A percentile compares a stretch with the other conserved stretches of the same genome.
phyloP scores from a whole-genome alignment of 345 rosid genomes.

The Balakata baccata region DNA sequence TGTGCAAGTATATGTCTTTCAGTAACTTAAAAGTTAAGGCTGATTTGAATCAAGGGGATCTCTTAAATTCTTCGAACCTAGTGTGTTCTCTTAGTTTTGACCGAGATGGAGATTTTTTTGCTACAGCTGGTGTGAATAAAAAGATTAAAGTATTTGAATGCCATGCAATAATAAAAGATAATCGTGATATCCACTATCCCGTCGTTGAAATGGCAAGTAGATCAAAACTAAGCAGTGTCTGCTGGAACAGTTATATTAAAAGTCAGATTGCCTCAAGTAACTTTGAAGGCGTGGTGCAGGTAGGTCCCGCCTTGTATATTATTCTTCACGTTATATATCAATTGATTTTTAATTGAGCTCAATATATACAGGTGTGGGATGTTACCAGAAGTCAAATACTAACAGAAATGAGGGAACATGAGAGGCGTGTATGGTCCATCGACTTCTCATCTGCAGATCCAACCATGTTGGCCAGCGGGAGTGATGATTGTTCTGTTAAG shows the following conservation, averaged over 20 bases:
- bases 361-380: constrained; percentile 74
- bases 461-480: constrained; percentile 91
- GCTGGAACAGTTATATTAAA: constrained; percentile 93
- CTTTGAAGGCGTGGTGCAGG: constrained; percentile 98
- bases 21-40: constrained; percentile 83
- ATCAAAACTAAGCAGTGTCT: constrained; percentile 78
- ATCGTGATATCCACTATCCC: constrained; percentile 83
- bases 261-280: constrained; percentile 96
- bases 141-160: constrained; percentile 92
- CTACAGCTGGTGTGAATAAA: constrained; percentile 95
- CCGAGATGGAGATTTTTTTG: constrained; percentile 86
- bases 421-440: constrained; percentile 90
- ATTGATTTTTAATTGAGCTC: constrained; percentile 10
- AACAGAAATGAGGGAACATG: constrained; percentile 82
- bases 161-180: constrained; percentile 54
- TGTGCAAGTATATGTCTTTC: constrained; percentile 84
- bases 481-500: constrained; percentile 92
- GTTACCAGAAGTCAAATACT: constrained; percentile 79
- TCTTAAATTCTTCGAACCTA: constrained; percentile 79
- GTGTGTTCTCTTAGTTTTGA: constrained; percentile 88
- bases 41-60: constrained; percentile 86
- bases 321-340: neutral
- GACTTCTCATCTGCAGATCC: constrained; percentile 88
- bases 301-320: constrained; percentile 23
- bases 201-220: constrained; percentile 82